Evolutionary conservation across 163 green algal genomes (phyloP).

Genomic region (Smithsoniella earleae): DNA sequence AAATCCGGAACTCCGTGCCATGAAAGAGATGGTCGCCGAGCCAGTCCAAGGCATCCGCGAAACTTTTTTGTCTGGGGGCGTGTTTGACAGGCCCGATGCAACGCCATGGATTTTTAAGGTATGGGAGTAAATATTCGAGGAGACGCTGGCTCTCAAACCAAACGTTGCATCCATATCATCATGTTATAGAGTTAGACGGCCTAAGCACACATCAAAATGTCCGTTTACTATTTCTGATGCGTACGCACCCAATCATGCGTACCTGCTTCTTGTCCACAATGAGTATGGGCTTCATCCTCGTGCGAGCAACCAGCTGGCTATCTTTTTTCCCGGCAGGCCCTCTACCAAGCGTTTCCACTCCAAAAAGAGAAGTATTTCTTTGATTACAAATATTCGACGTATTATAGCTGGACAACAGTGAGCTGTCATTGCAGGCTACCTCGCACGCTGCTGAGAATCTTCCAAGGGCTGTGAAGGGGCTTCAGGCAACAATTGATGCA

Average conservation of each 20-base stretch:
- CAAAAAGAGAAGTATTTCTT: no score
- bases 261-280: no score
- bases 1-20: background rate
- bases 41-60: background rate
- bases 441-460: conserved; percentile 10
- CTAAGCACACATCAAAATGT: no score
- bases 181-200: background rate
- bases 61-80: conserved; percentile 8
- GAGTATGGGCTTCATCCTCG: no score
- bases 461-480: conserved; percentile 1
- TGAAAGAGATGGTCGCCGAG: background rate
- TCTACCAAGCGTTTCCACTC: no score
- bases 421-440: background rate
- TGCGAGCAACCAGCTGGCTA: no score
- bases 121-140: no score
- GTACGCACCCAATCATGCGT: no score
- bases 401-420: no score
- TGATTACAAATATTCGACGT: no score
- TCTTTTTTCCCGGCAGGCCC: no score
- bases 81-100: conserved; percentile 14
- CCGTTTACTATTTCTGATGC: no score
- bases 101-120: conserved; percentile 22
- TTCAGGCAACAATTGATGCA: conserved; percentile 17
- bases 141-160: background rate
- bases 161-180: background rate